Base-by-base conservation (phyloP, 2,329 filamentous ascomycete species). In the Phaeosphaeria sp. region DNA sequence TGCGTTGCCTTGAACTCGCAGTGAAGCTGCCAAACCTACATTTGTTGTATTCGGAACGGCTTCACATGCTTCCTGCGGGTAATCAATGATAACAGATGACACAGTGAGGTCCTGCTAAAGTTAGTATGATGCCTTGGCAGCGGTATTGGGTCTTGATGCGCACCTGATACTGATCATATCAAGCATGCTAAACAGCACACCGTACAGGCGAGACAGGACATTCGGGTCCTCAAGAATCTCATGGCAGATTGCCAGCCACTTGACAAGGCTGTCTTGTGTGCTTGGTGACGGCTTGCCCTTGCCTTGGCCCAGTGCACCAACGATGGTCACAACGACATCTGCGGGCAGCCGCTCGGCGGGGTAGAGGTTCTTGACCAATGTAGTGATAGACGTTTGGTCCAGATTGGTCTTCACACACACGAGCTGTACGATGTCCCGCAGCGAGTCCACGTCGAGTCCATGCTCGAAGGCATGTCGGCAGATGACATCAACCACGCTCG, bases 51-150 rank as follows among this genome's bases (percentile, higher is more conserved):
- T 57, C 92, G 85, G 72, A 92, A 93, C 1, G 91, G 91, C 62
- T 89, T 88, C 45, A 96, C 92, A 77, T 96, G 92, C 71, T 88
- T 92, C 55, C 92, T 87, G 55, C 91, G 83, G 46, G 92, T 96
- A 47, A 94, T 87, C 27, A 94, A 77, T 3, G 91, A 92, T 21
- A 96, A 81, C 36, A 96, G 77, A 77, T 96, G 91, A 70, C 91
- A 93, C 49, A 95, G 74, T 9, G 80, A 76, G 51, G 76, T 74
- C 43, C 78, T 80, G 60, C 52, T 56, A 62, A 56, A 63, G 46
- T 76, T 67, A 77, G 70, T 55, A 65, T 50, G 18, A 33, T 47
- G 25, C 33, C 39, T 40, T 30, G 47, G 33, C 25, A 3, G 44
- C 52, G 49, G 56, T 53, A 53, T 43, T 51, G 57, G 40, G 49